A percentile compares a stretch with the other conserved stretches of the same genome.
Evolutionary conservation across 1,284 basidiomycete genomes (phyloP).

Genomic region (Malassezia caprae): DNA sequence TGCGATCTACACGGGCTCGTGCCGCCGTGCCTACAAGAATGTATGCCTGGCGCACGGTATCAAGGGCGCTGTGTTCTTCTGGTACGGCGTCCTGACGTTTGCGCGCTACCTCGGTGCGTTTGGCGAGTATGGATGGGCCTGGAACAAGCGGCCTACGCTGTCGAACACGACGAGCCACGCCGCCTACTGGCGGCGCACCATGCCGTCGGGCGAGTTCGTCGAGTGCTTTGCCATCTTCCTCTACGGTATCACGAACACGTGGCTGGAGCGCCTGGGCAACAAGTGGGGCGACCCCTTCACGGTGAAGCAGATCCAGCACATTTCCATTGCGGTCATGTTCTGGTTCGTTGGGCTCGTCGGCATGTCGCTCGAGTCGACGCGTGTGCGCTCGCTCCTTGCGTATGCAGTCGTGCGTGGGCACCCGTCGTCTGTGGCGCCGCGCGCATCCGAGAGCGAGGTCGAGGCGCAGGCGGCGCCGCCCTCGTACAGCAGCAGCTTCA

Average conservation of each 20-base stretch:
- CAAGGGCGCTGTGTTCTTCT: conserved; percentile 56
- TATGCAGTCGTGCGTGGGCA: conserved; percentile 25
- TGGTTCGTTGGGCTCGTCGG: conserved; percentile 86
- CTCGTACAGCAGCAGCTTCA: conserved; percentile 67
- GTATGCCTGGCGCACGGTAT: conserved; percentile 84
- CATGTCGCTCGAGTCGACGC: conserved; percentile 73
- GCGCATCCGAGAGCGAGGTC: conserved; percentile 18
- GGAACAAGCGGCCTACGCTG: conserved; percentile 57
- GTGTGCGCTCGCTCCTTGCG: conserved; percentile 28
- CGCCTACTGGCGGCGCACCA: conserved; percentile 21
- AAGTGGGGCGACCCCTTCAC: conserved; percentile 71
- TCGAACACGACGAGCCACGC: conserved; percentile 18
- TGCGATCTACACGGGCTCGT: conserved; percentile 70
- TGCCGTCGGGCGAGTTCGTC: conserved; percentile 63
- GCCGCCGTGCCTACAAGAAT: conserved; percentile 56
- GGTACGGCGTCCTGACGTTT: conserved; percentile 76
- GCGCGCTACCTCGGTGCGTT: conserved; percentile 83
- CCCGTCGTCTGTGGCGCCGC: conserved; percentile 9
- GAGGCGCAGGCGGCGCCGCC: conserved; percentile 30
- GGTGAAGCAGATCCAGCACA: conserved; percentile 88
- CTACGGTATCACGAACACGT: conserved; percentile 83
- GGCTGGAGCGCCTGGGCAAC: conserved; percentile 87
- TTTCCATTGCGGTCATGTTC: conserved; percentile 87
- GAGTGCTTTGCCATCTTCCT: conserved; percentile 77
- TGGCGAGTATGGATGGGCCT: conserved; percentile 83